Evolutionary conservation across 1,284 basidiomycete genomes (phyloP).

Genomic region (Amylostereum chailletii): DNA sequence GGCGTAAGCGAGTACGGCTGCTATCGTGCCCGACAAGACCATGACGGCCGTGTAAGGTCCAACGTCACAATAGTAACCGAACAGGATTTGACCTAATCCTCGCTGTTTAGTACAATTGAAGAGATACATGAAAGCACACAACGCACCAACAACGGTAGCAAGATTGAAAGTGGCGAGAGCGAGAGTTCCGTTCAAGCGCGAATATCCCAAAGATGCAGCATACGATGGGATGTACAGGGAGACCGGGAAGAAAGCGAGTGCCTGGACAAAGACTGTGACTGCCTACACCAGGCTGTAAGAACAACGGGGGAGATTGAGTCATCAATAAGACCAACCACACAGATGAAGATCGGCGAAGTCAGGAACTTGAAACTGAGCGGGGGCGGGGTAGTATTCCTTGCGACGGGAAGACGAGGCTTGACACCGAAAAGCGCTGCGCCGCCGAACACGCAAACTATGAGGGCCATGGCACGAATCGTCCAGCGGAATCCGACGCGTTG

Average conservation of each 20-base stretch:
- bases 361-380: constrained; percentile 18
- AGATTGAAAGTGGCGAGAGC: constrained; percentile 3
- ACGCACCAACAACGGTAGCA: not conserved
- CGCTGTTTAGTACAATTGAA: no score
- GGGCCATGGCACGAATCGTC: constrained; percentile 19
- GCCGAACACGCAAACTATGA: constrained; percentile 13
- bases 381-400: constrained; percentile 15
- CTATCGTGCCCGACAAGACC: not conserved
- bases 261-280: constrained; percentile 17
- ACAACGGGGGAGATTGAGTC: not conserved
- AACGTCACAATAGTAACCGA: constrained; percentile 2
- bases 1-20: not conserved
- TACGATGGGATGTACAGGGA: constrained; percentile 18
- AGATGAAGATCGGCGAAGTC: constrained; percentile 17
- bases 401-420: constrained; percentile 16
- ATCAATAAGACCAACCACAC: constrained; percentile 12
- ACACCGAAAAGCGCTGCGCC: constrained; percentile 17
- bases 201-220: constrained; percentile 1
- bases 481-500: constrained; percentile 18
- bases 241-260: constrained; percentile 20
- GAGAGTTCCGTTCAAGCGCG: not conserved
- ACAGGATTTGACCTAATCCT: constrained; percentile 1
- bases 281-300: constrained; percentile 6
- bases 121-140: no score
- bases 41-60: constrained; percentile 2